Evolutionary conservation across 805 yeast species (phyloP).

Genomic region (Maudiozyma barnettii): DNA sequence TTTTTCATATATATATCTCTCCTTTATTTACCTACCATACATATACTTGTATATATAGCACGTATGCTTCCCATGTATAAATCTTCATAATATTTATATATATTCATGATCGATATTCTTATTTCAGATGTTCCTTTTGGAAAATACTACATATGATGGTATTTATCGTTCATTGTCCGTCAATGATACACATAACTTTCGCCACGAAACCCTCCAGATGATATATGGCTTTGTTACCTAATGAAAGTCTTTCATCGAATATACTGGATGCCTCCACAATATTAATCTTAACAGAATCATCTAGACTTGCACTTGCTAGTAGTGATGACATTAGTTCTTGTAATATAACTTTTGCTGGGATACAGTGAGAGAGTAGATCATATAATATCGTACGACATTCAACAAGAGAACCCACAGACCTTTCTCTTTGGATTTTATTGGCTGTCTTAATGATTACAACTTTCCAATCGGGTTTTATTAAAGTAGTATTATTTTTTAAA

Average conservation of each 20-base stretch:
- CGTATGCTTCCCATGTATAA: neutral
- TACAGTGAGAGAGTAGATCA: constrained; percentile 85
- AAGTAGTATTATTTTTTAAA: constrained; percentile 37
- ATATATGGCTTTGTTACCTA: constrained; percentile 83
- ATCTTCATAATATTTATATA: neutral
- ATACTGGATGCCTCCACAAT: constrained; percentile 53
- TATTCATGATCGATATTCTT: no score
- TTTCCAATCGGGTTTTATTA: constrained; percentile 83
- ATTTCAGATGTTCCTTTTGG: neutral
- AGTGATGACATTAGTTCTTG: constrained; percentile 48
- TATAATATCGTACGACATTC: constrained; percentile 62
- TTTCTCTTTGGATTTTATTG: constrained; percentile 44
- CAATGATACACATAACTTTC: constrained; percentile 70
- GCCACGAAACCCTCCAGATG: constrained; percentile 94
- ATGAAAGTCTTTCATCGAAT: constrained; percentile 76
- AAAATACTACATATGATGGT: neutral
- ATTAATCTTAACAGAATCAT: constrained; percentile 30
- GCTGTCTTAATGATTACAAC: constrained; percentile 64
- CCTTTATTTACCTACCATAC: neutral
- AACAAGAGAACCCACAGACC: constrained; percentile 48
- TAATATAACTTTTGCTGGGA: constrained; percentile 76
- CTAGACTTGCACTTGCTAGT: constrained; percentile 20
- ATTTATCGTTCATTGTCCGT: constrained; percentile 22
- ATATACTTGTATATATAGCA: constrained; percentile 3
- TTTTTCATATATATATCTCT: neutral